Evolutionary conservation across 345 rosid species (phyloP).

Genomic region (Eucalyptus curtisii): DNA sequence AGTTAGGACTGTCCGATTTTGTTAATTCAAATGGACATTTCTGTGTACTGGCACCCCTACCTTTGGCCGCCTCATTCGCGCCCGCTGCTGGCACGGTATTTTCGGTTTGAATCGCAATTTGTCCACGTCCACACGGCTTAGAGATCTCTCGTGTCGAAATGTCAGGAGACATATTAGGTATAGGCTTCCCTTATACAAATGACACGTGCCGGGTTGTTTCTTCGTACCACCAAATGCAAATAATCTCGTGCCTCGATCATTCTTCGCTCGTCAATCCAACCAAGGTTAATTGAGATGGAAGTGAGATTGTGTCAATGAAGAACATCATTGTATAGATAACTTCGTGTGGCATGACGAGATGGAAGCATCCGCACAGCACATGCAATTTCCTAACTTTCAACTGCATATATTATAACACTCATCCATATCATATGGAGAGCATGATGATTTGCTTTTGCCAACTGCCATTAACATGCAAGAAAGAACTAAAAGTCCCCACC

Average conservation of each 20-base stretch:
- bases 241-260: background rate
- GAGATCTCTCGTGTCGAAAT: fast-evolving
- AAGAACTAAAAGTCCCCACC: background rate
- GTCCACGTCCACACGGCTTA: fast-evolving
- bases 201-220: fast-evolving
- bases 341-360: background rate
- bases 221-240: background rate
- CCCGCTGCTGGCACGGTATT: fast-evolving
- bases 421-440: background rate
- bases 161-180: fast-evolving
- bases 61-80: fast-evolving
- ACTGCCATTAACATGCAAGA: background rate
- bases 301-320: fast-evolving
- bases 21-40: no score
- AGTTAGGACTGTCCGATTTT: no score
- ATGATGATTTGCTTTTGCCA: background rate
- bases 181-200: background rate
- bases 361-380: background rate
- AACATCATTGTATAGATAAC: background rate
- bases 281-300: background rate
- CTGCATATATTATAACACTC: background rate
- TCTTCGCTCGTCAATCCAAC: background rate
- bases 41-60: background rate
- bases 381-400: background rate
- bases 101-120: fast-evolving